These are phyloP conservation scores for Clarireedia homoeocarpa DNA, from an alignment of 2,329 filamentous ascomycete species.

Conservation along the genomic window DNA sequence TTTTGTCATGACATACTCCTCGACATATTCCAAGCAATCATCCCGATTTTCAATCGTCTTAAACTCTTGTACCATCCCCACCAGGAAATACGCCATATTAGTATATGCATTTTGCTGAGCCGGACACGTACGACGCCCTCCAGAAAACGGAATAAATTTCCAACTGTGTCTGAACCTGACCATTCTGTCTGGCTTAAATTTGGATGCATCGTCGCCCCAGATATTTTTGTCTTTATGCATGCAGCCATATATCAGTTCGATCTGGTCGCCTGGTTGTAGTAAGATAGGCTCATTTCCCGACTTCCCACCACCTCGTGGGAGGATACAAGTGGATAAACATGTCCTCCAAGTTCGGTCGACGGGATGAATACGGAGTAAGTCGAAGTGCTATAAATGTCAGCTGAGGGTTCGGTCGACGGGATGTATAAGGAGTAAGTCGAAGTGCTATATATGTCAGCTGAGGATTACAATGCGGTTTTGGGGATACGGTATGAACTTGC, in stretches of 20 bases:
- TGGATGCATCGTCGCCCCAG: constrained; percentile 31
- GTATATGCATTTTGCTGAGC: constrained; percentile 7
- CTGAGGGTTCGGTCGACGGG: constrained; percentile 33
- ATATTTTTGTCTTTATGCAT: constrained; percentile 33
- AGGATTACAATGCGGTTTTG: not conserved
- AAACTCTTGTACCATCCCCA: constrained; percentile 1
- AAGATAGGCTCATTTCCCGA: constrained; percentile 23
- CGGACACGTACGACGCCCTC: constrained; percentile 1
- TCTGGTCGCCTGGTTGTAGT: constrained; percentile 17
- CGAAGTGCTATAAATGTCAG: constrained; percentile 19
- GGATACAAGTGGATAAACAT: constrained; percentile 2
- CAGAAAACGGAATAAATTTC: constrained; percentile 5
- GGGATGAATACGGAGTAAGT: constrained; percentile 30
- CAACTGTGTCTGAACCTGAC: constrained; percentile 29
- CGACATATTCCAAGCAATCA: constrained; percentile 1
- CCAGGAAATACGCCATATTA: not conserved
- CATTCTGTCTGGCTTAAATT: constrained; percentile 35
- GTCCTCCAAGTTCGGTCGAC: constrained; percentile 22
- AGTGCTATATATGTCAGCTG: constrained; percentile 16
- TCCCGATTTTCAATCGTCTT: constrained; percentile 3
- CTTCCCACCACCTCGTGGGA: constrained; percentile 27
- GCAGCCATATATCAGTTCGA: constrained; percentile 15
- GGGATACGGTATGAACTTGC: constrained; percentile 30
- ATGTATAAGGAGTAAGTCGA: constrained; percentile 19
- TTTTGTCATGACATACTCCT: not conserved